Base-by-base conservation (phyloP, 2,329 filamentous ascomycete genomes). In the Keithomyces neogunnii region DNA sequence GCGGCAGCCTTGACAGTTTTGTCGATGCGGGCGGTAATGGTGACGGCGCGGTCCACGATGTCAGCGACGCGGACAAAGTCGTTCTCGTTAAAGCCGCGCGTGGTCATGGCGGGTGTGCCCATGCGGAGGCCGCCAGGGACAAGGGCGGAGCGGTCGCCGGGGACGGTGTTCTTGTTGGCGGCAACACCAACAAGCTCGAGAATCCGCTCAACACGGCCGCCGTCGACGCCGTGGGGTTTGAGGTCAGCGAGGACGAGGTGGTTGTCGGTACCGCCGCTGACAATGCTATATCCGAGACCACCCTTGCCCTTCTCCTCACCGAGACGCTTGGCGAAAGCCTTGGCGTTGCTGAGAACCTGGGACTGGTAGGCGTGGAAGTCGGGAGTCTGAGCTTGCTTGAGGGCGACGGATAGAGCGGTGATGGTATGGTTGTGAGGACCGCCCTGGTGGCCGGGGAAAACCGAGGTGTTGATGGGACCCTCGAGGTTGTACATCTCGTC, bases 351-450 rank as follows among this genome's bases (percentile, higher is more conserved):
- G 53, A 97, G 78, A 51, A 97, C 91, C 65, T 89, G 85, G 63
- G 88, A 77, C 72, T 99, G 93, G 73, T 99, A 99, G 50, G 87
- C 79, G 67, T 86, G 88, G 78, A 99, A 99, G 65, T 96, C 91
- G 47, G 86, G 82, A 5, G 84, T 84, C 66, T 91, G 89, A 3
- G 89, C 89, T 72, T 99, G 93, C 74, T 96, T 95, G 53, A 99
- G 79, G 10, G 93, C 93, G 47, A 99, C 93, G 26, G 93, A 84
- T 31, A 99, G 78, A 44, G 93, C 93, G 36, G 93, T 95, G 69
- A 99, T 99, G 61, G 93, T 99, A 77, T 99, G 93, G 76, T 99
- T 99, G 74, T 99, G 93, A 50, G 93, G 93, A 29, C 93, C 93
- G 66, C 93, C 93, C 70, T 99, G 93, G 72, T 99, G 93, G 51